Percentiles rank a stretch among this genome's conserved stretches.
Conservation (phyloP, 225 moss, liverwort and hornwort genomes). For the Asterella californica region DNA sequence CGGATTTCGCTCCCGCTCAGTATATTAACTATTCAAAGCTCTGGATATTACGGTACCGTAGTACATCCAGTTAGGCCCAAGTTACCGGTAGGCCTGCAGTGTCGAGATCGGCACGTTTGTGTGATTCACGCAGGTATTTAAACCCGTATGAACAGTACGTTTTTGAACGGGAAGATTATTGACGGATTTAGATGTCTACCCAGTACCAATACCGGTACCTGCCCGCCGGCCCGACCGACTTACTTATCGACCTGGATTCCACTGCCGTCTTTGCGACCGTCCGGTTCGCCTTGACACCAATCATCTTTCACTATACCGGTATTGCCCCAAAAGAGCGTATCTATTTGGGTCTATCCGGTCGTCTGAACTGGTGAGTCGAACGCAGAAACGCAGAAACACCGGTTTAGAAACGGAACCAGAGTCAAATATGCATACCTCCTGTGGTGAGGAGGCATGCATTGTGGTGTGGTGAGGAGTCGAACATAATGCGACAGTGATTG, state of each 20-base stretch:
- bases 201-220: background rate
- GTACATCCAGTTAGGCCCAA: background rate
- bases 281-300: background rate
- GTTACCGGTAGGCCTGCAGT: too few species aligned
- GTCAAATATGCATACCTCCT: too few species aligned
- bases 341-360: too few species aligned
- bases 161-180: background rate
- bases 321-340: background rate
- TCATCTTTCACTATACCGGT: background rate
- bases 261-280: background rate
- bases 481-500: too few species aligned
- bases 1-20: constrained; percentile 11
- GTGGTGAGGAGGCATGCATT: too few species aligned
- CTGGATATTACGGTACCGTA: background rate
- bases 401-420: too few species aligned
- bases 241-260: background rate
- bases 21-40: constrained; percentile 3
- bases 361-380: too few species aligned
- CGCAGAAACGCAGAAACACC: too few species aligned
- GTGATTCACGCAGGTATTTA: background rate
- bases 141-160: background rate
- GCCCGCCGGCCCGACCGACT: background rate
- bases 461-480: too few species aligned
- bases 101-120: too few species aligned
- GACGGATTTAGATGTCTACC: background rate